Evolutionary conservation across 306 rosid genomes (phyloP).

Genomic region (Pachyrhizus erosus): DNA sequence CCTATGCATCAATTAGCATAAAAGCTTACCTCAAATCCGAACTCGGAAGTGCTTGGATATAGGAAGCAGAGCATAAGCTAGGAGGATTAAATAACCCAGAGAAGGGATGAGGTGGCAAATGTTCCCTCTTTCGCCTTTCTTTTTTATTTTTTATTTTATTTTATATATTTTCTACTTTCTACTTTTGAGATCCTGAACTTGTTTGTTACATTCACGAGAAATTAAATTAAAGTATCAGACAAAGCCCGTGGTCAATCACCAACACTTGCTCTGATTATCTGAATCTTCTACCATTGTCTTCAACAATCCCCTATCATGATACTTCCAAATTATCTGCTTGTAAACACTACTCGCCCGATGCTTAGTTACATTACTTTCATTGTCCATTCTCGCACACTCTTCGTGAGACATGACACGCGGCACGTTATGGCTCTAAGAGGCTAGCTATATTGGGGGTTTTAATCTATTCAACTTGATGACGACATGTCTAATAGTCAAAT

Average conservation of each 20-base stretch:
- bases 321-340: conserved; percentile 42
- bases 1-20: too few species aligned
- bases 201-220: conserved; percentile 50
- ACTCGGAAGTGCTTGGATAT: too few species aligned
- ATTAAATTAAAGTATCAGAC: too few species aligned
- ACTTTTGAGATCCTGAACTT: conserved; percentile 8
- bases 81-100: too few species aligned
- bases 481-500: background rate
- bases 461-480: background rate
- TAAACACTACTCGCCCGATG: background rate
- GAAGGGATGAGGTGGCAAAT: too few species aligned
- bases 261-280: background rate
- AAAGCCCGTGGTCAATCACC: conserved; percentile 38
- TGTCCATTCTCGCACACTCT: background rate
- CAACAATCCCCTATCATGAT: background rate
- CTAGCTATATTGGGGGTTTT: background rate
- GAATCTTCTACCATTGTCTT: conserved; percentile 2
- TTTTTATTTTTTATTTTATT: too few species aligned
- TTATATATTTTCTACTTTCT: too few species aligned
- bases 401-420: too few species aligned
- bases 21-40: too few species aligned
- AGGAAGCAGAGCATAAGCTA: too few species aligned
- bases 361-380: background rate
- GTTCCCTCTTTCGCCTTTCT: too few species aligned
- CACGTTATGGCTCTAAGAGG: background rate